Percentiles rank a stretch among this genome's conserved stretches.
Conservation (phyloP, 495 filamentous ascomycete species). For the Penicillium nucicola region DNA sequence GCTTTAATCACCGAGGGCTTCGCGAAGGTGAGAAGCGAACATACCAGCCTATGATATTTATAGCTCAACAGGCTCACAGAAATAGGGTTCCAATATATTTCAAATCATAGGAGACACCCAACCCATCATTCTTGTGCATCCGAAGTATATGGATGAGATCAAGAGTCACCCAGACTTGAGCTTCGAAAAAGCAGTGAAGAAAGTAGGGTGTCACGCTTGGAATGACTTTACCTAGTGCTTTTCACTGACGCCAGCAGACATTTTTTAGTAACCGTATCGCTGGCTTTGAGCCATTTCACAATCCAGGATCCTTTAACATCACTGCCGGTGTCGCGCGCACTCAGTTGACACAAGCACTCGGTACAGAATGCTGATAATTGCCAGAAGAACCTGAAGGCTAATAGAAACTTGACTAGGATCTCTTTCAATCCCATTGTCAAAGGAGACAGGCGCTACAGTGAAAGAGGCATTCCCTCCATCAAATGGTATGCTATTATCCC, state of each 20-base stretch:
- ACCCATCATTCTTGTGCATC: conserved; percentile 43
- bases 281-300: conserved; percentile 45
- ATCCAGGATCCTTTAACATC: conserved; percentile 24
- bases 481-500: conserved; percentile 24
- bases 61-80: not conserved
- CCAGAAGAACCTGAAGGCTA: not conserved
- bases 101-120: conserved; percentile 33
- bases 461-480: conserved; percentile 36
- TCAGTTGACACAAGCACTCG: conserved; percentile 48
- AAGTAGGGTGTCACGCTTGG: conserved; percentile 26
- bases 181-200: conserved; percentile 38
- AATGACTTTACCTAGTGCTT: not conserved
- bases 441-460: conserved; percentile 36
- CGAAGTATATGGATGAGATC: conserved; percentile 47
- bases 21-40: conserved; percentile 18
- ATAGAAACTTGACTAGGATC: conserved; percentile 17
- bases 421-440: conserved; percentile 37
- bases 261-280: conserved; percentile 40
- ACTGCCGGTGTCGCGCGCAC: conserved; percentile 36
- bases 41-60: not conserved
- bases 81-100: conserved; percentile 32
- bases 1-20: conserved; percentile 29
- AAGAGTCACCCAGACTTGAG: conserved; percentile 39
- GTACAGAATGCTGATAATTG: conserved; percentile 11
- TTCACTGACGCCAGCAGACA: conserved; percentile 25